Evolutionary conservation across 2,329 filamentous ascomycete species (phyloP).

Genomic region (Talaromyces piceae): DNA sequence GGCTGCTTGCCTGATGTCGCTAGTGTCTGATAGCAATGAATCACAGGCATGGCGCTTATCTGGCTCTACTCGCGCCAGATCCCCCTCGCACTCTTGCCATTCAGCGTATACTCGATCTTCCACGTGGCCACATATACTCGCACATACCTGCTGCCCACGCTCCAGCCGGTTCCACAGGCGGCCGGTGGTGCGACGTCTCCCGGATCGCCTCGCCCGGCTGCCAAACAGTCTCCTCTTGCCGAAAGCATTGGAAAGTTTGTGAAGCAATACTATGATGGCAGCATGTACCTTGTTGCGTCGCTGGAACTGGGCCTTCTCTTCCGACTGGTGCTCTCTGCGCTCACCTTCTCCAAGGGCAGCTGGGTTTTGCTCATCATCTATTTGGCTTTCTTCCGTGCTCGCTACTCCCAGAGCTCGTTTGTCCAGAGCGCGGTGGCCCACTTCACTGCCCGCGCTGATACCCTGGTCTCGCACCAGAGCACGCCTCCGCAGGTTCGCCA

Average conservation of each 20-base stretch:
- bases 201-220: slow-evolving; percentile 44
- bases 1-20: not conserved
- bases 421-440: slow-evolving; percentile 76
- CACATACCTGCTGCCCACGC: slow-evolving; percentile 81
- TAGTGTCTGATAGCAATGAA: slow-evolving; percentile 9
- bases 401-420: slow-evolving; percentile 83
- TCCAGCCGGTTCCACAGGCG: slow-evolving; percentile 57
- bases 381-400: slow-evolving; percentile 84
- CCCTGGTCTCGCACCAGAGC: slow-evolving; percentile 75
- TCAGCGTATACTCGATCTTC: slow-evolving; percentile 96
- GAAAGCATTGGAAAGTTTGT: slow-evolving; percentile 88
- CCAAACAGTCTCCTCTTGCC: slow-evolving; percentile 54
- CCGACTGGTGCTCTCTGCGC: slow-evolving; percentile 69
- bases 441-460: slow-evolving; percentile 68
- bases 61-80: slow-evolving; percentile 92
- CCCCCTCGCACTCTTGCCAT: slow-evolving; percentile 82
- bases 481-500: slow-evolving; percentile 73
- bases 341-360: slow-evolving; percentile 82
- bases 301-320: slow-evolving; percentile 86
- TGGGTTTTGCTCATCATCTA: slow-evolving; percentile 84
- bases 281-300: slow-evolving; percentile 84
- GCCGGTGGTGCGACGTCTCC: slow-evolving; percentile 48
- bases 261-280: slow-evolving; percentile 94
- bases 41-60: slow-evolving; percentile 76
- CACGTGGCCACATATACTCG: slow-evolving; percentile 96